phyloP scores from a whole-genome alignment of 1,139 yeast genomes.

The Yamadazyma pseudoaaseri region DNA sequence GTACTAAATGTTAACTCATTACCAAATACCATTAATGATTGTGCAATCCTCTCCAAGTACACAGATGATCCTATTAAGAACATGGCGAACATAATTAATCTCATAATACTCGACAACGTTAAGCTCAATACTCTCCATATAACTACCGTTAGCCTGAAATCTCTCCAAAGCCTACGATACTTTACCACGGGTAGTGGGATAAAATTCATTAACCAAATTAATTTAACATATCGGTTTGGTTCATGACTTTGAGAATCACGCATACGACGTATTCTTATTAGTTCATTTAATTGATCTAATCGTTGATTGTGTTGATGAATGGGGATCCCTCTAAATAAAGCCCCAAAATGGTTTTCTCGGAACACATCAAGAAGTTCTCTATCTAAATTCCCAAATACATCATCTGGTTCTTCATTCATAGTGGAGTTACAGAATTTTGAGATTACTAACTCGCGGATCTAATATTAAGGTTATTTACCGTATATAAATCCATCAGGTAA shows the following conservation, averaged over 20 bases:
- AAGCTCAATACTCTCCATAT: conserved; percentile 4
- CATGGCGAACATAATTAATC: conserved; percentile 17
- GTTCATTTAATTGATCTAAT: conserved; percentile 14
- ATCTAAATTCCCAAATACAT: conserved; percentile 24
- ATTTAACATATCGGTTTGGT: conserved; percentile 7
- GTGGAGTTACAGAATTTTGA: not conserved
- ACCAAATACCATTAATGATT: conserved; percentile 23
- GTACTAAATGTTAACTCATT: conserved; percentile 31
- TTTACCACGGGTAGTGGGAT: conserved; percentile 31
- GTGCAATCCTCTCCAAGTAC: conserved; percentile 13
- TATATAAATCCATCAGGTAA: conserved; percentile 3
- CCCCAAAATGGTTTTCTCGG: conserved; percentile 18
- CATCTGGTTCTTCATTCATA: conserved; percentile 6
- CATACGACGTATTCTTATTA: conserved; percentile 4
- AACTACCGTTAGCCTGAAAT: conserved; percentile 8
- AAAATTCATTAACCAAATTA: conserved; percentile 18
- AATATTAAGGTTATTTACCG: not conserved
- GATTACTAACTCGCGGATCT: no score
- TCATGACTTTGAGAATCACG: conserved; percentile 5
- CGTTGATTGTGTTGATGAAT: conserved; percentile 15
- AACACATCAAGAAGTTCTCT: conserved; percentile 22
- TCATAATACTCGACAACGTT: conserved; percentile 8
- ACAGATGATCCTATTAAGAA: conserved; percentile 20
- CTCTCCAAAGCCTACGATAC: conserved; percentile 25
- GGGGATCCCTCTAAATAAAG: conserved; percentile 16